Evolutionary conservation across 83 land plant genomes (phyloP).

Genomic region (Picea mariana): DNA sequence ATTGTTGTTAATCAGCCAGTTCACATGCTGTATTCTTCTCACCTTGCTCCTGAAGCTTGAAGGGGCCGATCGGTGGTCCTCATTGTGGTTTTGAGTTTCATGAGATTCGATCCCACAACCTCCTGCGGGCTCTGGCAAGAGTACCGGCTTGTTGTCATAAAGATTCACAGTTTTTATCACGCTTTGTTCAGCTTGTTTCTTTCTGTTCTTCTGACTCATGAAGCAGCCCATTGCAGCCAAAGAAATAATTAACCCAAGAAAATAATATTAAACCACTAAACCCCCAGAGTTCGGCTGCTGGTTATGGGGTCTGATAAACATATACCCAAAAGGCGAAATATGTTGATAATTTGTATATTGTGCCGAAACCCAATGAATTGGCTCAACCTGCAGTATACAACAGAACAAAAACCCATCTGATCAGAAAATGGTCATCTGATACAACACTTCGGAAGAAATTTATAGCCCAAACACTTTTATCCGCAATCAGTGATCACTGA

Average conservation of each 20-base stretch:
- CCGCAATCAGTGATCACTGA: too few relatives aligned
- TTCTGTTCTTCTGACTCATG: conserved; percentile 46
- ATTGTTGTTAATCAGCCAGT: conserved; percentile 17
- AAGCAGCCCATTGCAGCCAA: conserved; percentile 64
- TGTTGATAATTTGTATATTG: background rate
- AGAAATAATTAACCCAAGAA: background rate
- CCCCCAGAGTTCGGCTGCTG: background rate
- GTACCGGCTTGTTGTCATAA: conserved; percentile 27
- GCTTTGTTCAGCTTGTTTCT: conserved; percentile 37
- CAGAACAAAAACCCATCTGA: background rate
- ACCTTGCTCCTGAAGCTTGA: conserved; percentile 62
- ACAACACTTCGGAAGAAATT: too few relatives aligned
- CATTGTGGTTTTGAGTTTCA: conserved; percentile 20
- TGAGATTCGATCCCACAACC: conserved; percentile 14
- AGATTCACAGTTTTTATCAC: conserved; percentile 22
- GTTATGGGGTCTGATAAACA: background rate
- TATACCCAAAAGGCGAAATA: background rate
- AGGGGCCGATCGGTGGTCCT: conserved; percentile 66
- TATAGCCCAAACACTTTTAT: too few relatives aligned
- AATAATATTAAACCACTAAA: background rate
- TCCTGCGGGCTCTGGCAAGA: conserved; percentile 59
- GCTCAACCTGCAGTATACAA: conserved; percentile 1
- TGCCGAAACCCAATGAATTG: background rate
- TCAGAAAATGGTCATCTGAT: conserved; percentile 7
- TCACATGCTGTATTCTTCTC: conserved; percentile 37